These are phyloP conservation scores for Rhizopogon sp. DNA, from an alignment of 768 basidiomycete species.

Conservation along the genomic window DNA sequence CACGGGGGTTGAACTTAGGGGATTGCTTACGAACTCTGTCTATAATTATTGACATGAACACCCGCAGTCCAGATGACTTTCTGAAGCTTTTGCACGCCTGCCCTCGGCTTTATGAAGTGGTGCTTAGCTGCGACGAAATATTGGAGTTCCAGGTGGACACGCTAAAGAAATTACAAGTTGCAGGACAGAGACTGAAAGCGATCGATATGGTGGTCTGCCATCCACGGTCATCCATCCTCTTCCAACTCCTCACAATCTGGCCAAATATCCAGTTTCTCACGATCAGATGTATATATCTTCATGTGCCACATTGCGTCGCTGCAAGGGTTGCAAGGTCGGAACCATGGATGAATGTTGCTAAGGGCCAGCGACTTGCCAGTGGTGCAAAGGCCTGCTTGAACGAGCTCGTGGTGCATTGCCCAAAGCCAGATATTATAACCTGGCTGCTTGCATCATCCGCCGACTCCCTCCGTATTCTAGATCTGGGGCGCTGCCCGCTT, in stretches of 20 bases:
- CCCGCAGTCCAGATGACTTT: neutral
- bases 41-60: neutral
- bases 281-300: no score
- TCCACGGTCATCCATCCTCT: conserved; percentile 39
- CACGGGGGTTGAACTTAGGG: conserved; percentile 4
- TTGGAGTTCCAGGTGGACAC: conserved; percentile 11
- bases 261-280: conserved; percentile 31
- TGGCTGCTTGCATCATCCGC: conserved; percentile 37
- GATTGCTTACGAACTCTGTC: neutral
- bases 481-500: conserved; percentile 20
- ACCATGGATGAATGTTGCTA: neutral
- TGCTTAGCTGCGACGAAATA: conserved; percentile 10
- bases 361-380: neutral
- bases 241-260: conserved; percentile 36
- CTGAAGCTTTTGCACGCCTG: conserved; percentile 10
- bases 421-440: conserved; percentile 20
- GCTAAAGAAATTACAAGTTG: conserved; percentile 9
- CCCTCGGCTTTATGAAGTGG: conserved; percentile 21
- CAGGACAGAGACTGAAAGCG: conserved; percentile 14
- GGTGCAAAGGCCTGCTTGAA: conserved; percentile 26
- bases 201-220: conserved; percentile 29
- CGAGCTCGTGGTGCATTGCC: conserved; percentile 35
- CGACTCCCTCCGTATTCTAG: conserved; percentile 5
- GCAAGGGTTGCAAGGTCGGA: no score
- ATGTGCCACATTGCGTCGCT: conserved; percentile 25